Base-by-base conservation (phyloP, 1,284 basidiomycete species). In the Pyrrhoderma noxium region DNA sequence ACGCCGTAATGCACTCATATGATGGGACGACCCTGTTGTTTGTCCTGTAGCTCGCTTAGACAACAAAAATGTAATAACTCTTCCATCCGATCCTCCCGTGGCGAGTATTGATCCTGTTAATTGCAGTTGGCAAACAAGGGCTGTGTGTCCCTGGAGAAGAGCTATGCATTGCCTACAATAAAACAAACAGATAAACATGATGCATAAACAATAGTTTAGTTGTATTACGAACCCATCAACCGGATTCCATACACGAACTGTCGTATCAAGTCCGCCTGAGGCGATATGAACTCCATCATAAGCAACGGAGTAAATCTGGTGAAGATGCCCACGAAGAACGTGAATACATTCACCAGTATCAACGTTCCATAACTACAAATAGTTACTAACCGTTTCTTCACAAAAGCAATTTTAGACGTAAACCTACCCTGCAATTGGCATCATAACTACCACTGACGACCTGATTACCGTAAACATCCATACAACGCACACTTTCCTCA, bases 361-460 rank as follows among this genome's bases (percentile, higher is more conserved):
- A 9, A 89, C 68, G 59, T 92, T 72, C 90, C 90, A 93, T 35
- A 92, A 67, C 88, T 90, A 58, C 44, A 43, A 56, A 48, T 16
- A 50, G 50, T 56, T 41, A 21, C 56, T 27, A 18, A 27, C 35
- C 38, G 35, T 25, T 18, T 37, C 36, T n/a, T 38, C 18, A 11
- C 27, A 5, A 31, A 34, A 21, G 2, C 9, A 37, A 13, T 22
- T 7, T 41, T 2, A 53, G 5, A 7, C 25, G 44, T 43, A 14
- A 34, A 68, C 89, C 62, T 54, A 93, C 83, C 54, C 90, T 73
- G 61, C 84, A 87, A 13, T 84, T 93, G 49, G 77, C 74, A 66
- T 96, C 93, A 65, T 96, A 96, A 62, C 89, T 92, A 36, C 92
- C 93, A 58, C 89, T 93, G 31, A 91, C 91, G 14, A 85, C 85